These are phyloP conservation scores for Rhizophlyctis rosea DNA, from an alignment of 192 early-diverging fungal species.

Conservation along the genomic window DNA sequence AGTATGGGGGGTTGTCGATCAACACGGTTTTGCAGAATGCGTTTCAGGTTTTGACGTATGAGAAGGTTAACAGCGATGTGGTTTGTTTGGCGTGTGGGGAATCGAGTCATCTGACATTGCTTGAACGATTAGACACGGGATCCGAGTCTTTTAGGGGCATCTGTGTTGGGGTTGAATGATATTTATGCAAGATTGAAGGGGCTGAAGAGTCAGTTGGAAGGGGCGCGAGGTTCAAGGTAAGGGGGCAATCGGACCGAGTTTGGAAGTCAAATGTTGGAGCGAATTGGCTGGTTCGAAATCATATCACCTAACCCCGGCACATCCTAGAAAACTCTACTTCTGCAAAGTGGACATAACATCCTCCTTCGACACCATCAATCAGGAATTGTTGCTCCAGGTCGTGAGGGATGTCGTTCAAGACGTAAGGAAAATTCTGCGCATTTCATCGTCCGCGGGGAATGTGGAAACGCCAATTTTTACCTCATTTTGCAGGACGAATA, in stretches of 20 bases:
- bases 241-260: no score
- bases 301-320: no score
- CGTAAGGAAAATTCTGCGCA: no score
- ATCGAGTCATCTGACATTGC: neutral
- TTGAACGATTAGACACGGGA: slow-evolving; percentile 1
- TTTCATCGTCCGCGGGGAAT: no score
- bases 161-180: slow-evolving; percentile 41
- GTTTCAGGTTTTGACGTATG: slow-evolving; percentile 53
- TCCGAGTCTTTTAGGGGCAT: slow-evolving; percentile 15
- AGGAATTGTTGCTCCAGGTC: slow-evolving; percentile 59
- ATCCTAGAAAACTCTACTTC: slow-evolving; percentile 57
- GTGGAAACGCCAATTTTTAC: no score
- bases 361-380: slow-evolving; percentile 83
- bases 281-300: no score
- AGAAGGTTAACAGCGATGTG: slow-evolving; percentile 31
- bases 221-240: no score
- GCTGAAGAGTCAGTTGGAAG: no score
- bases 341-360: slow-evolving; percentile 78
- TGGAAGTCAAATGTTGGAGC: no score
- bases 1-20: slow-evolving; percentile 32
- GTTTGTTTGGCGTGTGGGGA: slow-evolving; percentile 9
- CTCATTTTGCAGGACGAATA: slow-evolving; percentile 59
- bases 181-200: slow-evolving; percentile 38
- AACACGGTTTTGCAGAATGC: slow-evolving; percentile 54
- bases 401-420: slow-evolving; percentile 48